Conservation (phyloP, 768 basidiomycete species). For the Phlegmacium glaucopus region DNA sequence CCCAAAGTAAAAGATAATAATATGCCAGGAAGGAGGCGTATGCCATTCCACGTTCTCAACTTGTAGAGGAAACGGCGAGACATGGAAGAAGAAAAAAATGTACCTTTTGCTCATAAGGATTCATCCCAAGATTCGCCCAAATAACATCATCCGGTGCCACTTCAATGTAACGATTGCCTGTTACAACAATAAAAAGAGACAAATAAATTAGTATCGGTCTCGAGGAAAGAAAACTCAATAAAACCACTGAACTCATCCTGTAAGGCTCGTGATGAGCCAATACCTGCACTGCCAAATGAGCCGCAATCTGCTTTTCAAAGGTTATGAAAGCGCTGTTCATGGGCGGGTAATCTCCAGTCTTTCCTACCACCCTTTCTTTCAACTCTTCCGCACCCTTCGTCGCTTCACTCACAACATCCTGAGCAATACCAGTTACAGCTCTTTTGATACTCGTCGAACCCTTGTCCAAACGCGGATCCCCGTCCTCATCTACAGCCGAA, state of each 20-base stretch:
- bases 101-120: constrained; percentile 81
- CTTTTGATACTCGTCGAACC: constrained; percentile 12
- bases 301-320: constrained; percentile 90
- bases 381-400: constrained; percentile 21
- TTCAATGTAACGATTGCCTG: constrained; percentile 66
- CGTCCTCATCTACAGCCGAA: constrained; percentile 13
- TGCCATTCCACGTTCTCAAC: too few relatives aligned
- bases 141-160: constrained; percentile 87
- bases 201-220: not conserved
- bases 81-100: not conserved
- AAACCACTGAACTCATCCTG: constrained; percentile 51
- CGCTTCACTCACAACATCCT: constrained; percentile 23
- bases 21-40: not conserved
- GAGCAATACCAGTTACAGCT: constrained; percentile 16
- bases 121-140: constrained; percentile 87
- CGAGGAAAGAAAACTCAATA: too few relatives aligned
- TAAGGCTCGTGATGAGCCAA: constrained; percentile 81
- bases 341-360: constrained; percentile 46
- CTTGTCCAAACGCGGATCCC: constrained; percentile 9
- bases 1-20: not conserved
- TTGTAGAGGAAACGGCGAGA: not conserved
- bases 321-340: constrained; percentile 80
- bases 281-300: constrained; percentile 79
- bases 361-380: constrained; percentile 14
- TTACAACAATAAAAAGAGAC: constrained; percentile 3